These are phyloP conservation scores for Volvox carteri DNA, from an alignment of 163 green algal species.

Conservation along the genomic window DNA sequence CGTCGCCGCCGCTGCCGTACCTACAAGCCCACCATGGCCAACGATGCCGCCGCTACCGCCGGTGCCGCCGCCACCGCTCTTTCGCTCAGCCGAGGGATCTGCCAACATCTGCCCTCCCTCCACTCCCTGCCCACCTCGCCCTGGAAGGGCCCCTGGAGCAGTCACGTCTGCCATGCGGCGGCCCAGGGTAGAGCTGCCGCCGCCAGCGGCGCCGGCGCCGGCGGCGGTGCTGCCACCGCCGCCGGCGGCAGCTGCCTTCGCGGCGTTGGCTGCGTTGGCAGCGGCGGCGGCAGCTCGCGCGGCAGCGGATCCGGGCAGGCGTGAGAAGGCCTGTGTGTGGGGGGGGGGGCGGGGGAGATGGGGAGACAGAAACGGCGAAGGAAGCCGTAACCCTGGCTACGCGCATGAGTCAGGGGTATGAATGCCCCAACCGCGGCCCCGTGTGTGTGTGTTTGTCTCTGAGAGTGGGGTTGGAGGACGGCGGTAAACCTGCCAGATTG, in stretches of 20 bases:
- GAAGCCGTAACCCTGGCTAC: no score
- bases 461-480: no score
- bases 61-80: neutral
- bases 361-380: neutral
- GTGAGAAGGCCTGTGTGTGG: neutral
- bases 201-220: neutral
- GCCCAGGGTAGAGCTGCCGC: neutral
- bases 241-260: neutral
- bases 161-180: no score
- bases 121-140: no score
- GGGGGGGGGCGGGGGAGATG: neutral
- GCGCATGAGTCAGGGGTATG: no score
- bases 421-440: no score
- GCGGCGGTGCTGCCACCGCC: neutral
- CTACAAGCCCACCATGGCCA: neutral
- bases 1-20: neutral
- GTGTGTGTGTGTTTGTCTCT: no score
- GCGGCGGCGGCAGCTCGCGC: neutral
- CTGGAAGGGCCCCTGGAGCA: no score
- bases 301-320: neutral
- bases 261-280: neutral
- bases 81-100: neutral
- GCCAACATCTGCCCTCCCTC: neutral
- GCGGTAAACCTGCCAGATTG: no score
- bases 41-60: neutral